These are phyloP conservation scores for Talaromyces amestolkiae DNA, from an alignment of 2,329 filamentous ascomycete genomes.

Conservation along the genomic window DNA sequence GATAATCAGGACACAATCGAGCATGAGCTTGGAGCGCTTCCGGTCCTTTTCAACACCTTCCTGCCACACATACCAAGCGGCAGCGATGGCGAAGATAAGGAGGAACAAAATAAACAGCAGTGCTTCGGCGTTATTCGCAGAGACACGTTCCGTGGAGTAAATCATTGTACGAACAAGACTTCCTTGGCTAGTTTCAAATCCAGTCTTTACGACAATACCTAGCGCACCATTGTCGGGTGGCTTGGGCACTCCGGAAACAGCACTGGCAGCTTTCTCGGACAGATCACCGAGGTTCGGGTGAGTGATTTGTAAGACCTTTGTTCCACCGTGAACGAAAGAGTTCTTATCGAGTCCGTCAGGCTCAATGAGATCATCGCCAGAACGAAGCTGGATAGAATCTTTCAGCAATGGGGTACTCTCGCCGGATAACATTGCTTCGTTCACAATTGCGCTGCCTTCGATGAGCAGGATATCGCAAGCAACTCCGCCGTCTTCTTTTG, in stretches of 20 bases:
- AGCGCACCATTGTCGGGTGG: slow-evolving; percentile 92
- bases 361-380: slow-evolving; percentile 75
- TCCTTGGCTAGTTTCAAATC: slow-evolving; percentile 97
- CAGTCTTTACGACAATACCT: slow-evolving; percentile 93
- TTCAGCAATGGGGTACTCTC: slow-evolving; percentile 97
- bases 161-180: slow-evolving; percentile 99
- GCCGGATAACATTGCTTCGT: slow-evolving; percentile 98
- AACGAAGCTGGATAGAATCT: slow-evolving; percentile 89
- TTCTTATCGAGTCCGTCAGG: slow-evolving; percentile 94
- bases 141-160: slow-evolving; percentile 96
- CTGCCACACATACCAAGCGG: slow-evolving; percentile 98
- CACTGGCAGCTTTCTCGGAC: slow-evolving; percentile 61
- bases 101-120: slow-evolving; percentile 98
- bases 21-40: slow-evolving; percentile 93
- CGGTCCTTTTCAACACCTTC: slow-evolving; percentile 92
- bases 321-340: slow-evolving; percentile 92
- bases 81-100: slow-evolving; percentile 90
- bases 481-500: slow-evolving; percentile 94
- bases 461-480: slow-evolving; percentile 96
- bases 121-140: slow-evolving; percentile 95
- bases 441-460: slow-evolving; percentile 94
- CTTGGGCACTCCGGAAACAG: slow-evolving; percentile 73
- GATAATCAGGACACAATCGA: slow-evolving; percentile 96
- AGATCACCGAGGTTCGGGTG: slow-evolving; percentile 73
- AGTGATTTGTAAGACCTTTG: slow-evolving; percentile 93